Evolutionary conservation across 2,329 filamentous ascomycete species (phyloP).

Genomic region (Colletotrichum sp.): DNA sequence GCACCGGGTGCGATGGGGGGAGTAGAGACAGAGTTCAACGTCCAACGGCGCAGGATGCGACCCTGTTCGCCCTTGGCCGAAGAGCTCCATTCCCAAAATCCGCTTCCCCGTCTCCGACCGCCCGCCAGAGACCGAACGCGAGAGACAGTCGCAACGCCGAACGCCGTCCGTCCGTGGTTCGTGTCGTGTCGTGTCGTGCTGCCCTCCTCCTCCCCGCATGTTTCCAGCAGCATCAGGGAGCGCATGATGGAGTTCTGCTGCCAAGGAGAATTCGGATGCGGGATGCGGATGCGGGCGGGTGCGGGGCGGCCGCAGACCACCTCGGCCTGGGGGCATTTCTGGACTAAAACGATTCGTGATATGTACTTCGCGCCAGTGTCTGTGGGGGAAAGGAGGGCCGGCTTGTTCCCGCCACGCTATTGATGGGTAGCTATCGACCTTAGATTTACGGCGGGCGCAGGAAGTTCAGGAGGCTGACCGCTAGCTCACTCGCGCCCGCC

Average conservation of each 20-base stretch:
- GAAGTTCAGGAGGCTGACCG: background rate
- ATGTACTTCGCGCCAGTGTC: background rate
- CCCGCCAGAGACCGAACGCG: background rate
- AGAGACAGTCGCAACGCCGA: background rate
- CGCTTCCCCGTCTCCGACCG: background rate
- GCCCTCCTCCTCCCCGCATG: background rate
- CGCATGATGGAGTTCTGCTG: background rate
- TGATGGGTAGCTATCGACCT: background rate
- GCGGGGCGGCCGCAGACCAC: background rate
- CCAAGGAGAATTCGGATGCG: background rate
- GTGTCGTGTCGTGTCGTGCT: background rate
- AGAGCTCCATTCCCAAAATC: background rate
- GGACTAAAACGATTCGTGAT: background rate
- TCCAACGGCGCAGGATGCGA: background rate
- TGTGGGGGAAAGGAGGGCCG: background rate
- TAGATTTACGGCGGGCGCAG: background rate
- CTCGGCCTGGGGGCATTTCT: background rate
- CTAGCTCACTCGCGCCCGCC: background rate
- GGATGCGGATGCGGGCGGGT: background rate
- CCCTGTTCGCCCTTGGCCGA: background rate
- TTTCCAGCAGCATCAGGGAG: background rate
- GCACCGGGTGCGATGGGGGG: background rate
- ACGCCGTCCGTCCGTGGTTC: background rate
- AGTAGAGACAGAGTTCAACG: background rate
- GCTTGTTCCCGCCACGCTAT: background rate